Percentiles rank a stretch among this genome's conserved stretches.
These are phyloP conservation scores for Linanthus parryae DNA, from an alignment of 148 eudicot species.

Conservation along the genomic window DNA sequence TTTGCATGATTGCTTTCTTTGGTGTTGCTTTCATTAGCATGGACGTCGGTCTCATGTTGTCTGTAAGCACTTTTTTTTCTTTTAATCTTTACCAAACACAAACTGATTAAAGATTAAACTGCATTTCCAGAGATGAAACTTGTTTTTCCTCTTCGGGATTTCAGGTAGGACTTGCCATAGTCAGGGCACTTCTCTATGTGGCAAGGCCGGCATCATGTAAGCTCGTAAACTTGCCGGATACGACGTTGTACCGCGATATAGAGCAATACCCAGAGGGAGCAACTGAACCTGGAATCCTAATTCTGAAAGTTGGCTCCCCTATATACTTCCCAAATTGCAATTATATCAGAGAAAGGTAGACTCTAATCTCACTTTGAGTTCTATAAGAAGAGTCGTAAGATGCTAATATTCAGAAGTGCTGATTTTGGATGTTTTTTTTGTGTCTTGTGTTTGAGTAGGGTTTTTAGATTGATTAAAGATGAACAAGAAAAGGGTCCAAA, in stretches of 20 bases:
- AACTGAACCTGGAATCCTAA: constrained; percentile 39
- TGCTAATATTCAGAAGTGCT: not conserved
- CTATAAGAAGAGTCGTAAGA: too few species aligned
- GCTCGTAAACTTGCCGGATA: constrained; percentile 53
- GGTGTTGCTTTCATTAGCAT: constrained; percentile 82
- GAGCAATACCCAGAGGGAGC: constrained; percentile 66
- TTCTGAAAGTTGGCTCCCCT: constrained; percentile 80
- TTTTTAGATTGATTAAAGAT: constrained; percentile 84
- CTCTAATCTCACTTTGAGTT: not conserved
- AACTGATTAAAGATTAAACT: too few species aligned
- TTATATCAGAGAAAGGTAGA: constrained; percentile 73
- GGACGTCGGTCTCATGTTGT: constrained; percentile 79
- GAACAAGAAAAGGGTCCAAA: constrained; percentile 31
- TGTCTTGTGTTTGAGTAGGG: constrained; percentile 23
- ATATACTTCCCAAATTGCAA: constrained; percentile 58
- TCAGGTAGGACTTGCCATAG: constrained; percentile 51
- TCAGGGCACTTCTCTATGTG: constrained; percentile 64
- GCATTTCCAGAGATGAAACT: too few species aligned
- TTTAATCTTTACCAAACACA: too few species aligned
- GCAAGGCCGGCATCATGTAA: constrained; percentile 78
- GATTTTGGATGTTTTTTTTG: not conserved
- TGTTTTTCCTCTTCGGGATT: not conserved
- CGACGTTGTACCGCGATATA: constrained; percentile 53
- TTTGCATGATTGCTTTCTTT: constrained; percentile 76
- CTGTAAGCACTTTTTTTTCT: too few species aligned